Percentiles rank a stretch among this genome's conserved stretches.
Conservation (phyloP, 2,329 filamentous ascomycete species). For the Colletotrichum echinochloae region DNA sequence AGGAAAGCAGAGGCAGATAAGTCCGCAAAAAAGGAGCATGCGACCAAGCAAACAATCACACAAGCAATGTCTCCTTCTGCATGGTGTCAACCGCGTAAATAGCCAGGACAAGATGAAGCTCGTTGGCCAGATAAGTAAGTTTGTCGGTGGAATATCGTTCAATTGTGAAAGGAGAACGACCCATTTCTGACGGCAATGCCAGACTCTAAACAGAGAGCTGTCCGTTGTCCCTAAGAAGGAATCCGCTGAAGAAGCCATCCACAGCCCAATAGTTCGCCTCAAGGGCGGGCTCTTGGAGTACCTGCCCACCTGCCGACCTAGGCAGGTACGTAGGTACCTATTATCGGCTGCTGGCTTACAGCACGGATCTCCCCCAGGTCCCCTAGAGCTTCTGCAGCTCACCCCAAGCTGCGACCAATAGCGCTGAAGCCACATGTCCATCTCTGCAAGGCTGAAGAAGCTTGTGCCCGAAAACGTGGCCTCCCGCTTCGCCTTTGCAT, state of each 20-base stretch:
- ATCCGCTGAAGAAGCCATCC: conserved; percentile 5
- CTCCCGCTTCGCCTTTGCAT: conserved; percentile 18
- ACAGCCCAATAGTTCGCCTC: conserved; percentile 7
- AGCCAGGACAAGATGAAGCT: background rate
- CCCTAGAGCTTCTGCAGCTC: conserved; percentile 2
- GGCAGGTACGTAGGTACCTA: background rate
- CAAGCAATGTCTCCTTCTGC: background rate
- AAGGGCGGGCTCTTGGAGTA: conserved; percentile 9
- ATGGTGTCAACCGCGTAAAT: background rate
- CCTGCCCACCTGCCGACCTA: too few relatives aligned
- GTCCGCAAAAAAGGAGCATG: background rate
- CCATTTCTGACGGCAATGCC: background rate
- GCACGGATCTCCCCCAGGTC: background rate
- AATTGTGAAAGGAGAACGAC: too few relatives aligned
- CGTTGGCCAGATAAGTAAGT: background rate
- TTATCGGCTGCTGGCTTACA: background rate
- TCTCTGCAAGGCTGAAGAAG: conserved; percentile 40
- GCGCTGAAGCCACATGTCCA: conserved; percentile 34
- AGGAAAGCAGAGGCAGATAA: background rate
- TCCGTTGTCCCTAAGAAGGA: background rate
- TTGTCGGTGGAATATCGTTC: background rate
- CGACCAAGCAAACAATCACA: background rate
- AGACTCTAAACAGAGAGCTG: background rate
- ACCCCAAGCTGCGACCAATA: conserved; percentile 17
- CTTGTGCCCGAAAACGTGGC: conserved; percentile 33